Conservation (phyloP, 768 basidiomycete species). For the Rhodotorula graminis region DNA sequence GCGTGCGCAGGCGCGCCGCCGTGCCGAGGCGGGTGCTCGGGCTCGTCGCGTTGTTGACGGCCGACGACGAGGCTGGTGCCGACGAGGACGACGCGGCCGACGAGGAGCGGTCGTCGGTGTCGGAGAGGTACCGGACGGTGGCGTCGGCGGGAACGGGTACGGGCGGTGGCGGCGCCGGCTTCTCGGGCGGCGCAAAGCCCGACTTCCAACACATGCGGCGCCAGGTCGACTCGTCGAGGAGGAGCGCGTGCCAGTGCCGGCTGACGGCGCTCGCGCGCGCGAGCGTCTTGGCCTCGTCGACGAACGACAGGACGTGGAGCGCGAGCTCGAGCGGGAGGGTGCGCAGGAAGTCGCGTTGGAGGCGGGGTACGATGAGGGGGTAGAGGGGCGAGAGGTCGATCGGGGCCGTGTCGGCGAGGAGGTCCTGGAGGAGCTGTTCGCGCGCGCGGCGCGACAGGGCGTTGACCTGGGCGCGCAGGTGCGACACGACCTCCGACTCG, state of each 20-base stretch:
- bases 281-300: slow-evolving; percentile 70
- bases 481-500: slow-evolving; percentile 3
- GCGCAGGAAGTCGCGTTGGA: slow-evolving; percentile 48
- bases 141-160: neutral
- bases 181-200: slow-evolving; percentile 48
- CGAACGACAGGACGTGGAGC: slow-evolving; percentile 66
- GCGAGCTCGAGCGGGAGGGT: slow-evolving; percentile 67
- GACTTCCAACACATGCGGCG: slow-evolving; percentile 63
- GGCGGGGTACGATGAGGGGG: slow-evolving; percentile 39
- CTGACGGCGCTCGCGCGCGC: slow-evolving; percentile 66
- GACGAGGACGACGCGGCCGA: neutral
- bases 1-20: slow-evolving; percentile 5
- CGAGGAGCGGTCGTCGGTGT: neutral
- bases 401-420: slow-evolving; percentile 28
- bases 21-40: neutral
- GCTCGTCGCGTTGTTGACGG: too few relatives aligned
- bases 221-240: slow-evolving; percentile 76
- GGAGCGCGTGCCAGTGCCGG: slow-evolving; percentile 63
- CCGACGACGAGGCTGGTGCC: neutral
- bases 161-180: neutral
- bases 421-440: slow-evolving; percentile 11
- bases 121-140: too few relatives aligned
- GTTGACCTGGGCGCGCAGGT: slow-evolving; percentile 21
- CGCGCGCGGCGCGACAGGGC: neutral
- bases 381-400: slow-evolving; percentile 32